phyloP scores from a whole-genome alignment of 805 yeast genomes.

The Candida berthetii region DNA sequence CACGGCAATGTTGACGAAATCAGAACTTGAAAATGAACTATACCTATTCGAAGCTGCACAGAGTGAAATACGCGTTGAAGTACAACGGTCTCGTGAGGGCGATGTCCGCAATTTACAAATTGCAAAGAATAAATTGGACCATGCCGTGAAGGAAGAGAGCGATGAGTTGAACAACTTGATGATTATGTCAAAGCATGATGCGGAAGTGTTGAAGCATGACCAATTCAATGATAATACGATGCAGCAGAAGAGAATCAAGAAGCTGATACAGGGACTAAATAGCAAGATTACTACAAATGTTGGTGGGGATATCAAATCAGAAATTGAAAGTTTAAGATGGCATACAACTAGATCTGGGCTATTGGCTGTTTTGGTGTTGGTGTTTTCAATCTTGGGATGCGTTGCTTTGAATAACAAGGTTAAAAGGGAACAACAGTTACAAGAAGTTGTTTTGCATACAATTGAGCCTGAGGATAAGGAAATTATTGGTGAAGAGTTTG shows the following conservation, averaged over 20 bases:
- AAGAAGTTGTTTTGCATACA: conserved; percentile 27
- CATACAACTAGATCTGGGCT: conserved; percentile 86
- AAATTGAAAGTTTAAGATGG: conserved; percentile 89
- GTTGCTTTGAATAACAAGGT: conserved; percentile 31
- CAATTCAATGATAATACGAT: conserved; percentile 81
- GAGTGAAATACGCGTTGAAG: conserved; percentile 76
- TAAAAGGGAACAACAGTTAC: conserved; percentile 24
- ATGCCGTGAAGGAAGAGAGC: conserved; percentile 64
- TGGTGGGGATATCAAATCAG: conserved; percentile 75
- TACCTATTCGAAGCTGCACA: conserved; percentile 91
- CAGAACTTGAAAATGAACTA: conserved; percentile 80
- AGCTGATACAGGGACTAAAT: conserved; percentile 74
- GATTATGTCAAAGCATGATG: conserved; percentile 60
- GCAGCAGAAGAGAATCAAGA: conserved; percentile 58
- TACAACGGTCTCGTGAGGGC: conserved; percentile 62
- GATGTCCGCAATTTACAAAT: conserved; percentile 64
- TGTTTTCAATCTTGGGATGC: conserved; percentile 55
- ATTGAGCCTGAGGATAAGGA: conserved; percentile 21
- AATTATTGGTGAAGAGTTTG: neutral
- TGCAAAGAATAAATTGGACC: conserved; percentile 60
- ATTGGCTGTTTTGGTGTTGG: conserved; percentile 62
- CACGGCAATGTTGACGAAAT: conserved; percentile 30
- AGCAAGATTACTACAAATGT: conserved; percentile 81
- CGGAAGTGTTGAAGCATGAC: conserved; percentile 79
- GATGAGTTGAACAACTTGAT: conserved; percentile 69